Evolutionary conservation across 371 early-diverging fungal genomes (phyloP), one percentile per base, ranked within the genome.

Genomic region (Blakeslea trispora): DNA sequence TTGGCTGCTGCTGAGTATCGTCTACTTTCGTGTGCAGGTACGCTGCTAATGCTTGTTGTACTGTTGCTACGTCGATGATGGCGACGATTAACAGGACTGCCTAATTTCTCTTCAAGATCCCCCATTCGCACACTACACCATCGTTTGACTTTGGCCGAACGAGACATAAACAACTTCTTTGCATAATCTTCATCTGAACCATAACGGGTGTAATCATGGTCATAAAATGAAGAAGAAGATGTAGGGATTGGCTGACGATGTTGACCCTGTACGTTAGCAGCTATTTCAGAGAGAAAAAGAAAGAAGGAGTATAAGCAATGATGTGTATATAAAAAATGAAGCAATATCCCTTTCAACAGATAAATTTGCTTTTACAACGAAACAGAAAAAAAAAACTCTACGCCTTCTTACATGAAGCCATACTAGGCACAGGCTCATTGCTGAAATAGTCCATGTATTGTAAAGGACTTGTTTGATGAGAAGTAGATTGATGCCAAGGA

Each of bases 141-240:
- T 28, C 74, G 53, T 48, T 57, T 66, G 10, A 77, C 58, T 48
- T 77, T 77, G 8, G 77, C 77, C 15, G 77, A 71, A 18, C 77
- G 68, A 15, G 77, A 77, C 61, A 74, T 52, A 44, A 64, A 73
- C 2, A 77, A 45, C 31, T 69, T 69, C 45, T 69, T 62, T 0
- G 65, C 74, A 50, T 77, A 77, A 14, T 68, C 68, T 39, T 63
- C 50, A 32, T 66, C 66, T 14, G 66, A 57, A 7, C 61, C 66
- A 23, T 43, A 7, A 2, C 24, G 53, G 8, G 40, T 15, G 40
- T 54, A 39, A 21, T 41, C 35, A 18, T 42, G 18, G n/a, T 19
- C 57, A 39, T 45, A 45, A n/a, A 53, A 56, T 42, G 37, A 37
- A 7, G 65, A 56, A 13, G 64, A 50, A n/a, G 64, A 53, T 1